Evolutionary conservation across 1,139 yeast genomes (phyloP), one percentile per base, ranked within the genome.

Genomic region (Protomyces inouyei): DNA sequence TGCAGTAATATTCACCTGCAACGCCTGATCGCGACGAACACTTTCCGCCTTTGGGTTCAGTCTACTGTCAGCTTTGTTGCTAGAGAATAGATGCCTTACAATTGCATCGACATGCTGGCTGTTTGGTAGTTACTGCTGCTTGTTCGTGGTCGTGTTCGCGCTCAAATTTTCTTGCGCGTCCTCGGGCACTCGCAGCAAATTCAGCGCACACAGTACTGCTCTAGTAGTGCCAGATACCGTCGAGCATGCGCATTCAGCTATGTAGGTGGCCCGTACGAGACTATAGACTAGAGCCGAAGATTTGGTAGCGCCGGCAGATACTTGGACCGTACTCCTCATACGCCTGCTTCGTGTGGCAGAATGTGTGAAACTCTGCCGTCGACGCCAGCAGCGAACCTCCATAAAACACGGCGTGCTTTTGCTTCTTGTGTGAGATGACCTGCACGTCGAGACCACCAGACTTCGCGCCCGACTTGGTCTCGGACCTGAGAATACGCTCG

Each of bases 361-460:
- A 91, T 75, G 96, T 86, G 78, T 88, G 90, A 79, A 93, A 93
- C 77, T 93, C 98, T 16, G 96, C 67, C 21, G 99, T 95, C 78
- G 92, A 98, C 1, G 99, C 98, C 74, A 95, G 82, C 71, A 95
- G 80, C 23, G 97, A 88, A 69, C 98, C 99, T 71, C 99, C 99
- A 75, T 92, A 95, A 98, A 98, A 95, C 66, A 95, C 99, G 8
- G 99, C 99, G 73, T 93, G 90, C 75, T 97, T 84, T 79, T 95
- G 99, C 78, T 95, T 88, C 80, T 93, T 91, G 79, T 95, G 99
- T 32, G 96, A 85, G 70, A 95, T 92, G 68, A 95, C 99, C 78
- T 89, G 95, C 65, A 95, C 99, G 66, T 92, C 96, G 59, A 95
- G 93, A 73, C 98, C 98, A 40, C 96, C 88, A 60, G 95, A 86